Evolutionary conservation across 495 filamentous ascomycete genomes (phyloP).

Genomic region (Penicillium alfredii): DNA sequence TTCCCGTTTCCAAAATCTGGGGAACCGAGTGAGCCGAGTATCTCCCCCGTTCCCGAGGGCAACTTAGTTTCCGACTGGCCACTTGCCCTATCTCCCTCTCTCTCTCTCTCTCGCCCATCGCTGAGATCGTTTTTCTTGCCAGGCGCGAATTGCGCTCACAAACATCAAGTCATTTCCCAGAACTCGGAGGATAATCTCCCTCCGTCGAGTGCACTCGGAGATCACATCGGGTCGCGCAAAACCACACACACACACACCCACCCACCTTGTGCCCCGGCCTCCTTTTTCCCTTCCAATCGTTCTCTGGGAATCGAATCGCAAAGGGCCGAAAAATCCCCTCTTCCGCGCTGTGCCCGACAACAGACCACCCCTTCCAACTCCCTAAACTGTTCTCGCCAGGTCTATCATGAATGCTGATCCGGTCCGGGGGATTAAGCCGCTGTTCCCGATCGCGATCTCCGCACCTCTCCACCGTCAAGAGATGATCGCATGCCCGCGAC

Average conservation of each 20-base stretch:
- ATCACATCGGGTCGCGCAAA: too few relatives aligned
- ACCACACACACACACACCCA: too few relatives aligned
- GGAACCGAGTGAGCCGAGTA: conserved; percentile 15
- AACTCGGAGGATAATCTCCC: conserved; percentile 16
- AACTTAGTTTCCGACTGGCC: conserved; percentile 17
- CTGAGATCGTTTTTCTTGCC: too few relatives aligned
- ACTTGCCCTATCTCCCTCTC: conserved; percentile 11
- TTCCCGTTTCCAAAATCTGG: conserved; percentile 9
- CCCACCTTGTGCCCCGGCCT: conserved; percentile 6
- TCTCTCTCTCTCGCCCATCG: conserved; percentile 1
- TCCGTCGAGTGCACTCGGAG: conserved; percentile 7
- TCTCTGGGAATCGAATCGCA: too few relatives aligned
- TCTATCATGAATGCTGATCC: conserved; percentile 35
- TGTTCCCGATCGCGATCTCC: conserved; percentile 25
- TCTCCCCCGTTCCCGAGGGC: conserved; percentile 22
- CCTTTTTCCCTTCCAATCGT: conserved; percentile 10
- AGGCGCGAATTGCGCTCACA: neutral
- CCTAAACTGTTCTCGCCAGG: too few relatives aligned
- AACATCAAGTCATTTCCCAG: neutral
- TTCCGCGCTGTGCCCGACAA: too few relatives aligned
- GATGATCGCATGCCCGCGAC: conserved; percentile 32
- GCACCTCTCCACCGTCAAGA: conserved; percentile 27
- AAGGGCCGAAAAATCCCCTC: too few relatives aligned
- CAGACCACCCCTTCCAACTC: conserved; percentile 7
- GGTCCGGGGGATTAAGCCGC: conserved; percentile 15